phyloP scores from a whole-genome alignment of 495 filamentous ascomycete genomes.

The Hypomontagnella submonticulosa region DNA sequence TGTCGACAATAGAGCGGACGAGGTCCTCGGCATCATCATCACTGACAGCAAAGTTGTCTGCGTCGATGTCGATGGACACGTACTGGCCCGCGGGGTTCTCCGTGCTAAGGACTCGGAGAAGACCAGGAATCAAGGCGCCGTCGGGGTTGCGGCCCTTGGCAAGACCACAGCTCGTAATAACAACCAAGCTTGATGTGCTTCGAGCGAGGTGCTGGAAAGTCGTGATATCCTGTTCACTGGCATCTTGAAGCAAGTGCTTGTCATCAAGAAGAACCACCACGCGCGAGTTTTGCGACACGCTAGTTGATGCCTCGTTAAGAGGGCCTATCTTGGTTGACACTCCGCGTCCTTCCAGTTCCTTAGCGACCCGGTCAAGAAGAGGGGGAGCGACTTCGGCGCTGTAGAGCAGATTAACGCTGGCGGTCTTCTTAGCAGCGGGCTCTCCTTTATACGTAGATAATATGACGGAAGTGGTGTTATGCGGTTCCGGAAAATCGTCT shows the following conservation, averaged over 20 bases:
- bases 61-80: conserved; percentile 46
- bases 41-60: background rate
- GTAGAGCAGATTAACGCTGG: background rate
- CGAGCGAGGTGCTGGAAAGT: conserved; percentile 39
- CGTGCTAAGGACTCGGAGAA: conserved; percentile 43
- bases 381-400: background rate
- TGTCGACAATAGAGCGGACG: background rate
- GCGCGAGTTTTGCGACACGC: background rate
- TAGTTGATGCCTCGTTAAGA: background rate
- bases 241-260: conserved; percentile 23
- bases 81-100: conserved; percentile 44
- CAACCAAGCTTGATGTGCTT: conserved; percentile 41
- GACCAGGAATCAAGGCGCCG: conserved; percentile 41
- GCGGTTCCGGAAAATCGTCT: conserved; percentile 21
- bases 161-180: conserved; percentile 46
- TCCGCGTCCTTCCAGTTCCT: background rate
- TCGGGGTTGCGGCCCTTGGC: conserved; percentile 41
- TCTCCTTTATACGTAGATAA: conserved; percentile 19
- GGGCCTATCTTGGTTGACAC: background rate
- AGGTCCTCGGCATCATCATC: background rate
- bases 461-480: conserved; percentile 25
- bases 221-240: conserved; percentile 20
- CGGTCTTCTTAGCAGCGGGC: background rate
- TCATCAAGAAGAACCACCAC: conserved; percentile 37
- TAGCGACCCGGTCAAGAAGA: background rate